Conservation (phyloP, 768 basidiomycete species). For the Amanita subjunquillea region DNA sequence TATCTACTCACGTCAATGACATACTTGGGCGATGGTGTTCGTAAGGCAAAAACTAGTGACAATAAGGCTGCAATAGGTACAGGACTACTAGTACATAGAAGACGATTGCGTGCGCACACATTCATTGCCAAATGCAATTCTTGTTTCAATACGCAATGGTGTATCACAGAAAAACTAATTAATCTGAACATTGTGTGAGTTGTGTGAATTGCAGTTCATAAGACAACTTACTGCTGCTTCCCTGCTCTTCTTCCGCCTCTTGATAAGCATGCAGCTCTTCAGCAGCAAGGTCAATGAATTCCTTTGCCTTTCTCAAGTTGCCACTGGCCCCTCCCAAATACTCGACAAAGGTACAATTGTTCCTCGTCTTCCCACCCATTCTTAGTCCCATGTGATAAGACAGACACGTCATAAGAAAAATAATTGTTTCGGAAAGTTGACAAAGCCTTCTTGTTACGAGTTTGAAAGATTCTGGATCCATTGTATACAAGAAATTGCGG, state of each 20-base stretch:
- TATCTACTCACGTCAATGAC: too few relatives aligned
- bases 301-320: not conserved
- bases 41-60: too few relatives aligned
- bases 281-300: not conserved
- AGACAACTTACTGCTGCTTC: not conserved
- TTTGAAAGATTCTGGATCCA: constrained; percentile 2
- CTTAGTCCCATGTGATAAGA: not conserved
- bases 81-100: too few relatives aligned
- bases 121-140: not conserved
- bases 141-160: not conserved
- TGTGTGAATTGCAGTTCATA: not conserved
- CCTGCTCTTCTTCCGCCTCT: not conserved
- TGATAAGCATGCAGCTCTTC: not conserved
- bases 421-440: not conserved
- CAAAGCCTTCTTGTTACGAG: not conserved
- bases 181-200: not conserved
- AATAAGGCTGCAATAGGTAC: too few relatives aligned
- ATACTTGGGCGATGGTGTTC: too few relatives aligned
- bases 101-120: too few relatives aligned
- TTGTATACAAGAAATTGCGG: not conserved
- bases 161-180: not conserved
- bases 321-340: constrained; percentile 1
- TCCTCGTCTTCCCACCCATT: not conserved
- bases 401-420: not conserved
- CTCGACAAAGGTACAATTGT: not conserved